Evolutionary conservation across 768 basidiomycete species (phyloP), one percentile per base, ranked within the genome.

Genomic region (Mycena latifolia): DNA sequence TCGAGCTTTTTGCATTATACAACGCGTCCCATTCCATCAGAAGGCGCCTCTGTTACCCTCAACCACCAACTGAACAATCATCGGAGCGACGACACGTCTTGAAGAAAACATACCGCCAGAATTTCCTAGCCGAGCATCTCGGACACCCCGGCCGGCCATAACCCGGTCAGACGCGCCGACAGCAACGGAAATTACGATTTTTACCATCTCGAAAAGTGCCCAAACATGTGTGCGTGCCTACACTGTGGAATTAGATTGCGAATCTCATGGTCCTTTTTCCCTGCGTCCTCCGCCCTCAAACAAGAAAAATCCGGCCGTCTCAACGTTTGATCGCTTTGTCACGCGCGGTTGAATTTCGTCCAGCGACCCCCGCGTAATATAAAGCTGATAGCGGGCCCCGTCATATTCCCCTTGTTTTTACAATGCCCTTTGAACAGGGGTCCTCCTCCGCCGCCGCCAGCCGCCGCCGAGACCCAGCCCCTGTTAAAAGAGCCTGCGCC

Each of bases 401-500:
- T 59, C 64, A 60, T 61, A 63, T 58, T 73, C 71, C 76, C 77
- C 75, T 56, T 55, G 55, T 60, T 65, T 55, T 68, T 61, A 27
- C 80, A 75, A 86, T 85, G 85, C 77, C 78, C 74, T 75, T 77
- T 76, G 74, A 79, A 73, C 78, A 83, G 66, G 77, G 82, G 76
- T 78, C 78, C 74, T 79, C 84, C 67, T 76, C 83, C 66, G 28
- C 54, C 50, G 6, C 54, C 48, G 8, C 64, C n/a, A n/a, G 28
- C 54, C 50, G 6, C 54, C 55, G 78, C 80, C 66, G 86, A 89
- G 77, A 84, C 88, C 52, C 83, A 80, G 64, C 85, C 89, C 57
- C 83, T 92, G 76, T 83, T 92, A 75, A 74, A 79, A 69, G 80
- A 83, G 69, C 77, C 77, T 63, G 81, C 82, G 52, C 76, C 83